These are phyloP conservation scores for Neoascochyta sp. DNA, from an alignment of 2,329 filamentous ascomycete species.

Conservation along the genomic window DNA sequence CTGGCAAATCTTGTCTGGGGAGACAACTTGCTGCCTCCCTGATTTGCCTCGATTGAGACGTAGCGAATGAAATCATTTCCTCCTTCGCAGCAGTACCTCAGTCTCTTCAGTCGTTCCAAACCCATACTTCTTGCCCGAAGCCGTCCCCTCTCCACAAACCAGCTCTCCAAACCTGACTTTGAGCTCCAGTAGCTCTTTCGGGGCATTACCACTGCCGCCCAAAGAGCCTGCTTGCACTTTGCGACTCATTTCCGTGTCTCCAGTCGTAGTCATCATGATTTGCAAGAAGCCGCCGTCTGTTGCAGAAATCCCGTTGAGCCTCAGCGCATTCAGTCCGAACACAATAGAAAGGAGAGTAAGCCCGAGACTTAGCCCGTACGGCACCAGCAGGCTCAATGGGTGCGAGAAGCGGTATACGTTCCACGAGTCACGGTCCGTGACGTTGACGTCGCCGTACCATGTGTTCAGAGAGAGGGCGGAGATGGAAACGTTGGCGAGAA, in stretches of 20 bases:
- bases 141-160: too few relatives aligned
- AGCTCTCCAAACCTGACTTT: too few relatives aligned
- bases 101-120: too few relatives aligned
- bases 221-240: too few relatives aligned
- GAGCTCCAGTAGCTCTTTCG: too few relatives aligned
- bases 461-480: slow-evolving; percentile 6
- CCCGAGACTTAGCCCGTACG: slow-evolving; percentile 6
- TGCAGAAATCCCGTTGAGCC: slow-evolving; percentile 3
- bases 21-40: too few relatives aligned
- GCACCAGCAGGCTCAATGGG: slow-evolving; percentile 4
- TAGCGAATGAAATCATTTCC: too few relatives aligned
- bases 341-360: background rate
- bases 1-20: too few relatives aligned
- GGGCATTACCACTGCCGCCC: too few relatives aligned
- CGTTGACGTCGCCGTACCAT: background rate
- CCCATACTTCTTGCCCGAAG: too few relatives aligned
- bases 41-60: too few relatives aligned
- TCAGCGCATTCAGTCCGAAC: slow-evolving; percentile 5
- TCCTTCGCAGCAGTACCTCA: too few relatives aligned
- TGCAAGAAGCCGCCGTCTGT: slow-evolving; percentile 12
- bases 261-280: slow-evolving; percentile 9
- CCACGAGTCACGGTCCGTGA: slow-evolving; percentile 4
- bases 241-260: slow-evolving; percentile 6
- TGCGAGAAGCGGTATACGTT: slow-evolving; percentile 7
- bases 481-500: slow-evolving; percentile 8